Conservation (phyloP, 208 protist genomes). For the Crithidia fasciculata region DNA sequence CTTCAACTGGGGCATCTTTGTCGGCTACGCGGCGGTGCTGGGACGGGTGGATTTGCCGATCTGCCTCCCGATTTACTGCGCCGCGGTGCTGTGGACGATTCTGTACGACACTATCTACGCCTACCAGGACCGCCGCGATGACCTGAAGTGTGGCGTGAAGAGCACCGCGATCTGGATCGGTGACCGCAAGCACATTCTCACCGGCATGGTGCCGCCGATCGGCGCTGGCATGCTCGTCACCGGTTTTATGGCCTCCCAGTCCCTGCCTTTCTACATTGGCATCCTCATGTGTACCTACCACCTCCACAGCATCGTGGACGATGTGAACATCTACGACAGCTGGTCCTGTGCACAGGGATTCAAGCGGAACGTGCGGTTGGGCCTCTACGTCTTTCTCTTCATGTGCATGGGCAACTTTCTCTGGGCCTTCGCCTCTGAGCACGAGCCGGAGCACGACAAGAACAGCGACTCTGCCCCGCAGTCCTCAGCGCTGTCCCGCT, state of each 20-base stretch:
- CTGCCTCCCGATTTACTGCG: conserved; percentile 77
- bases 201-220: conserved; percentile 61
- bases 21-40: conserved; percentile 85
- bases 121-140: conserved; percentile 79
- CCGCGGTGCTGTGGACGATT: conserved; percentile 75
- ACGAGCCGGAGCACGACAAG: conserved; percentile 67
- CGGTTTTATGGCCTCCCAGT: conserved; percentile 73
- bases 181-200: conserved; percentile 82
- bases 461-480: conserved; percentile 36
- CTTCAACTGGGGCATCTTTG: conserved; percentile 89
- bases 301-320: conserved; percentile 76
- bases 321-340: conserved; percentile 88
- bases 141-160: conserved; percentile 85
- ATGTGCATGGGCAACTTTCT: conserved; percentile 82
- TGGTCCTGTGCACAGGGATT: conserved; percentile 81
- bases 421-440: conserved; percentile 76
- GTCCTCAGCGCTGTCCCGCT: conserved; percentile 47
- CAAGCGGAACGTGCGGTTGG: conserved; percentile 71
- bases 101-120: conserved; percentile 89
- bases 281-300: conserved; percentile 63
- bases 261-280: conserved; percentile 75
- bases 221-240: conserved; percentile 51
- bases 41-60: conserved; percentile 74
- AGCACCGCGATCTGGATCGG: conserved; percentile 82
- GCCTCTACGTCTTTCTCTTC: conserved; percentile 63